Evolutionary conservation across 129 eudicot species (phyloP), one percentile per base, ranked within the genome.

Genomic region (Chrysanthemum seticuspe): DNA sequence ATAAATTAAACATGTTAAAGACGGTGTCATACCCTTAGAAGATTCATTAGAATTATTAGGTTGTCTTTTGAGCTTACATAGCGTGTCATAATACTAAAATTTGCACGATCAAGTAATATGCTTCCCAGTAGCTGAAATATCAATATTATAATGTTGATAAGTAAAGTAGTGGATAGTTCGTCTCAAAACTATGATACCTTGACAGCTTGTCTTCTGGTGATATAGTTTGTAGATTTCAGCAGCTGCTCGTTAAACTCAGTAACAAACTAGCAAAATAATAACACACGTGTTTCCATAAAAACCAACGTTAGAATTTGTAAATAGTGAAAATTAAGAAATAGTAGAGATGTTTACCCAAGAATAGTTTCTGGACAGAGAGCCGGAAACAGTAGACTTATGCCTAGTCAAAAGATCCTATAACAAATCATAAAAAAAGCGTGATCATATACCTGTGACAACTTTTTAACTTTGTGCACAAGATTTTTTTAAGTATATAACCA

Each of bases 331-430:
- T 50, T 29, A 40, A 27, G 31, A 64, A 29, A 13, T 47, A 76
- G 29, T 57, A 19, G n/a, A 15, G 64, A 21, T 57, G 60, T 62
- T 55, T 74, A 91, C 97, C 97, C 91, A 91, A 80, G 19, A 45
- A 80, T 87, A 91, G 73, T 91, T 88, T 60, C 67, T 74, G 34
- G 84, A 73, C 54, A 91, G 86, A 75, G 82, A 88, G 68, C 82
- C 85, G n/a, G 95, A 81, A n/a, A 91, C 91, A 10, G 95, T 91
- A 29, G 95, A 88, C 65, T 88, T 91, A 72, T 91, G 97, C 71
- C 95, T 86, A 29, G 91, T 91, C 88, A 91, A 80, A 29, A 91
- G 95, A 73, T 87, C 97, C 97, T 91, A 84, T 23, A 76, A 74
- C 18, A 27, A 56, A 50, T 50, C 9, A 57, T 18, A 51, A 48